Conservation (phyloP, 23 red algal species). For the Gracilariopsis chorda region DNA sequence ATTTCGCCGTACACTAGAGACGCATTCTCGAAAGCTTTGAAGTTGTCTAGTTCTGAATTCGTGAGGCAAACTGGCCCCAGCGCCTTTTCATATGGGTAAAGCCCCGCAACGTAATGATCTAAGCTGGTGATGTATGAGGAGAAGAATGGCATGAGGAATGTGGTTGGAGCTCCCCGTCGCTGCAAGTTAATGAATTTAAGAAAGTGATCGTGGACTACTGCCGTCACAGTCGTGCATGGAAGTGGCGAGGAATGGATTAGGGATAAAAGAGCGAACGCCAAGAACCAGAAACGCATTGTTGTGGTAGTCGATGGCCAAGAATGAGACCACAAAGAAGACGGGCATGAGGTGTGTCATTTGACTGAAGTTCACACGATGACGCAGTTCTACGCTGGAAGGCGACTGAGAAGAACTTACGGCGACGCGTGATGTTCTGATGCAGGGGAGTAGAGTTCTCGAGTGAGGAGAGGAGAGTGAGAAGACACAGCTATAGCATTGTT, state of each 20-base stretch:
- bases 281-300: too few relatives aligned
- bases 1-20: conserved; percentile 9
- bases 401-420: too few relatives aligned
- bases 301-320: too few relatives aligned
- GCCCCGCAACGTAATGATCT: neutral
- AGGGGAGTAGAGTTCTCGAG: too few relatives aligned
- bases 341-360: too few relatives aligned
- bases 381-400: too few relatives aligned
- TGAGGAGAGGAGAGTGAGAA: too few relatives aligned
- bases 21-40: neutral
- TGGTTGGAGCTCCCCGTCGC: neutral
- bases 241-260: neutral
- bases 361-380: too few relatives aligned
- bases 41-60: neutral
- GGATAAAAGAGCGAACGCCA: neutral
- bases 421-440: too few relatives aligned
- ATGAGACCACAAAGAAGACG: too few relatives aligned
- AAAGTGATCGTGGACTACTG: neutral
- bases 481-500: too few relatives aligned
- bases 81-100: conserved; percentile 12
- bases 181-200: neutral
- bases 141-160: conserved; percentile 1
- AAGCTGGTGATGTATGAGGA: conserved; percentile 1
- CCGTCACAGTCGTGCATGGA: conserved; percentile 20
- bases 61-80: conserved; percentile 3